phyloP scores from a whole-genome alignment of 176 grass and related monocot species.

The Pharus latifolius region DNA sequence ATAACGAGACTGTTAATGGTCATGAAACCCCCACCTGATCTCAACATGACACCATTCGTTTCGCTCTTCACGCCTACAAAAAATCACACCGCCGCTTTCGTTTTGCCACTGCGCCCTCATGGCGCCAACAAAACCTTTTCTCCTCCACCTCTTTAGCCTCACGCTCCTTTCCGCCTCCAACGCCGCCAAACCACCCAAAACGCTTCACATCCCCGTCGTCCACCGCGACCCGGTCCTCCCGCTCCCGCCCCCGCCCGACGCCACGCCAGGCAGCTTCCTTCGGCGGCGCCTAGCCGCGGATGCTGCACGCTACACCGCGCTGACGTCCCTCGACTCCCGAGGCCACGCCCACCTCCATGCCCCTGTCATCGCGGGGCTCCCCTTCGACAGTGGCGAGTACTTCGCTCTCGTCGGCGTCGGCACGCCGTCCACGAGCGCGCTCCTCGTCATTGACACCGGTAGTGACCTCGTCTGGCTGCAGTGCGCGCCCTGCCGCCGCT shows the following conservation, averaged over 20 bases:
- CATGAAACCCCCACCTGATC: neutral
- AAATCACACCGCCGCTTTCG: neutral
- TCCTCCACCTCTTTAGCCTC: neutral
- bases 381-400: conserved; percentile 64
- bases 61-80: neutral
- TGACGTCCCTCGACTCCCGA: neutral
- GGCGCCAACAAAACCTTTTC: neutral
- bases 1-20: neutral
- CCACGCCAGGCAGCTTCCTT: conserved; percentile 1
- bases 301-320: neutral
- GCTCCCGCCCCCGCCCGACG: conserved; percentile 8
- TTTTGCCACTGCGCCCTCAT: conserved; percentile 6
- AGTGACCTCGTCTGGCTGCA: conserved; percentile 84
- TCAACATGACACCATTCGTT: neutral
- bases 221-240: conserved; percentile 34
- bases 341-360: conserved; percentile 14
- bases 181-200: neutral
- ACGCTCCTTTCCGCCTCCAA: neutral
- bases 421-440: conserved; percentile 28
- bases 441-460: conserved; percentile 79
- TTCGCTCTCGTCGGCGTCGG: conserved; percentile 54
- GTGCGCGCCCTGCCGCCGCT: conserved; percentile 60
- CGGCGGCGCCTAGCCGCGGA: conserved; percentile 24
- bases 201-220: conserved; percentile 43
- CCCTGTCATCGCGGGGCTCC: conserved; percentile 35